phyloP scores from a whole-genome alignment of 1,284 basidiomycete species.

The Microbotryum lychnidis-dioicae region DNA sequence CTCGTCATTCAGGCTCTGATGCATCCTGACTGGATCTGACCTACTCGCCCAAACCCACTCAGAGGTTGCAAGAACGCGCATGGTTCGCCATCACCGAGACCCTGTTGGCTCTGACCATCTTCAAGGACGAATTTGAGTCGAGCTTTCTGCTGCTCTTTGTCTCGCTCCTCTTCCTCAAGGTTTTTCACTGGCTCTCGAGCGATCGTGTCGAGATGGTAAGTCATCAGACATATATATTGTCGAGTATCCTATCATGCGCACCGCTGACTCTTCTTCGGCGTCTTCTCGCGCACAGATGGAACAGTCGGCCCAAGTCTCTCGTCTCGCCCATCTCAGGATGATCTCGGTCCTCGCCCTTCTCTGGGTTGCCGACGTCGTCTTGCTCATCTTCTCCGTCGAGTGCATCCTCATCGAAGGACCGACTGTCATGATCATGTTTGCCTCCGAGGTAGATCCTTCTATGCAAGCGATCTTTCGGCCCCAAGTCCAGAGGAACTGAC shows the following conservation, averaged over 20 bases:
- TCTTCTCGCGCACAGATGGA: conserved; percentile 66
- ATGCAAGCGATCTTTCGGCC: background rate
- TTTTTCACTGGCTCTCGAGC: conserved; percentile 92
- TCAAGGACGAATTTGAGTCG: conserved; percentile 60
- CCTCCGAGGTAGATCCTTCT: conserved; percentile 63
- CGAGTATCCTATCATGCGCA: background rate
- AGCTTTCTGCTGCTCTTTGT: conserved; percentile 87
- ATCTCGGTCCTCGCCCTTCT: conserved; percentile 59
- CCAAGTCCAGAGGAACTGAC: background rate
- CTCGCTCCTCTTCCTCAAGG: conserved; percentile 85
- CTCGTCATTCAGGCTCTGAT: background rate
- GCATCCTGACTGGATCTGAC: background rate
- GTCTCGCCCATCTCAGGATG: conserved; percentile 78
- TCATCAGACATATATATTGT: conserved; percentile 18
- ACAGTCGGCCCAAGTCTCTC: conserved; percentile 82
- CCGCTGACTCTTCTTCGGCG: conserved; percentile 1
- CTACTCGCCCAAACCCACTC: background rate
- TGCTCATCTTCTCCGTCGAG: conserved; percentile 69
- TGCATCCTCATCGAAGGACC: conserved; percentile 69
- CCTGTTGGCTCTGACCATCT: conserved; percentile 89
- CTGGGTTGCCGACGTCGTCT: conserved; percentile 59
- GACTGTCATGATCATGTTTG: conserved; percentile 85
- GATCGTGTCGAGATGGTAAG: conserved; percentile 92
- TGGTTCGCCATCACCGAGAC: conserved; percentile 99
- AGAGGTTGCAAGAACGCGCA: conserved; percentile 87